These are phyloP conservation scores for Fusarium fracticaudum DNA, from an alignment of 2,329 filamentous ascomycete species.

Conservation along the genomic window DNA sequence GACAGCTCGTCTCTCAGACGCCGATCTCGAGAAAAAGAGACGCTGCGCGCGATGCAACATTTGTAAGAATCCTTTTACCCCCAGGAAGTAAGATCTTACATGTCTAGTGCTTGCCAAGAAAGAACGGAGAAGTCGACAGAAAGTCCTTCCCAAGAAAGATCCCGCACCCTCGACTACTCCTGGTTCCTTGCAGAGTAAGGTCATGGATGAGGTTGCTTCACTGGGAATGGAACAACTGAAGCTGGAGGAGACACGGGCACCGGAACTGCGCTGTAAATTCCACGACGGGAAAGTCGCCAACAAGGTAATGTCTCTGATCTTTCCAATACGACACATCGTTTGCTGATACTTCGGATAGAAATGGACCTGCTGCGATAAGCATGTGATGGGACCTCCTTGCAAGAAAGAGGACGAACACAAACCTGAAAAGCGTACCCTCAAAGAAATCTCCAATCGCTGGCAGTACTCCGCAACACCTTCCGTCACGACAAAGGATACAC, in stretches of 20 bases:
- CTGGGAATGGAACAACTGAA: background rate
- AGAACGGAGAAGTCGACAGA: background rate
- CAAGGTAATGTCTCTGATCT: background rate
- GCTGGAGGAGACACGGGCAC: background rate
- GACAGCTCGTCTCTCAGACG: background rate
- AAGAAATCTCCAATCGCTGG: conserved; percentile 9
- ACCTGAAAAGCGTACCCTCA: background rate
- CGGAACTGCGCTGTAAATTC: background rate
- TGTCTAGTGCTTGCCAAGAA: background rate
- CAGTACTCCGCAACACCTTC: background rate
- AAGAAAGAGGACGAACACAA: background rate
- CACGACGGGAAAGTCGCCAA: background rate
- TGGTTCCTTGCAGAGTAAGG: background rate
- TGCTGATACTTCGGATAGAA: background rate
- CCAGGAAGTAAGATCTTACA: background rate
- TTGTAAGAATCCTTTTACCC: background rate
- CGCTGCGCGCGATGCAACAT: background rate
- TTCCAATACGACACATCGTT: accelerated
- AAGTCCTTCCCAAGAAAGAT: background rate
- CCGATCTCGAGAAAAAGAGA: background rate
- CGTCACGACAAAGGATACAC: background rate
- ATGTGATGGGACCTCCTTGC: background rate
- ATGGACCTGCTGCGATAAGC: conserved; percentile 19
- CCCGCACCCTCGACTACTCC: accelerated
- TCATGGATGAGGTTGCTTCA: background rate